Conservation (phyloP, 2,329 filamentous ascomycete species). For the Chaetomiaceae sp. region DNA sequence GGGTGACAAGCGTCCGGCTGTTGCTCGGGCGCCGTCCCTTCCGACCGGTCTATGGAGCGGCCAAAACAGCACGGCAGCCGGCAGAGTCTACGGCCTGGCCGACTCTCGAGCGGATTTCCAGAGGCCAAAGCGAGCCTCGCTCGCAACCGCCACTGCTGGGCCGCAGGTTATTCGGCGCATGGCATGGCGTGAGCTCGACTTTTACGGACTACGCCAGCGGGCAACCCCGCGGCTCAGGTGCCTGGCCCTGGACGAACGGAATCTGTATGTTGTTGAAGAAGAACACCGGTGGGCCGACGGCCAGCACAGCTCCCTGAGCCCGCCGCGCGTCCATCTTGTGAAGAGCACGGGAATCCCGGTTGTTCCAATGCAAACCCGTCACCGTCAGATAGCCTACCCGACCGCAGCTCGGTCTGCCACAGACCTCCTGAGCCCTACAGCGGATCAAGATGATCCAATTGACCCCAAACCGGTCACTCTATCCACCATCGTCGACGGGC, state of each 20-base stretch:
- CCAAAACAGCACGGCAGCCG: neutral
- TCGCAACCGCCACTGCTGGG: conserved; percentile 12
- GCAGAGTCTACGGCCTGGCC: neutral
- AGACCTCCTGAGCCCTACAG: neutral
- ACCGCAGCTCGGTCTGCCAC: conserved; percentile 1
- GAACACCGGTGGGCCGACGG: conserved; percentile 47
- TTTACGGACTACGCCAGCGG: conserved; percentile 49
- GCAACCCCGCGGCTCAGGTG: conserved; percentile 45
- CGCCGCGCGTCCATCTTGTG: conserved; percentile 42
- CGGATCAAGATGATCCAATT: neutral
- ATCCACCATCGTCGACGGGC: conserved; percentile 15
- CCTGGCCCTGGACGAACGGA: conserved; percentile 45
- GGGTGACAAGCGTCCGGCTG: conserved; percentile 34
- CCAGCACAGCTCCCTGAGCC: conserved; percentile 37
- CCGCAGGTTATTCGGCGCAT: conserved; percentile 47
- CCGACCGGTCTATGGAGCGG: conserved; percentile 23
- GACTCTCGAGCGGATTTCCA: neutral
- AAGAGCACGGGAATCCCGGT: conserved; percentile 52
- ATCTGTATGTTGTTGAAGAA: conserved; percentile 54
- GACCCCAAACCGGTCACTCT: neutral
- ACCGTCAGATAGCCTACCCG: neutral
- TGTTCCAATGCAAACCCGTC: conserved; percentile 14
- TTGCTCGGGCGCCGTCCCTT: conserved; percentile 8
- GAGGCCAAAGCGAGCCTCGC: neutral
- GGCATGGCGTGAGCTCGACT: conserved; percentile 46